Evolutionary conservation across 352 stramenopile species (phyloP), one percentile per base, ranked within the genome.

Genomic region (Hyaloperonospora brassicae): DNA sequence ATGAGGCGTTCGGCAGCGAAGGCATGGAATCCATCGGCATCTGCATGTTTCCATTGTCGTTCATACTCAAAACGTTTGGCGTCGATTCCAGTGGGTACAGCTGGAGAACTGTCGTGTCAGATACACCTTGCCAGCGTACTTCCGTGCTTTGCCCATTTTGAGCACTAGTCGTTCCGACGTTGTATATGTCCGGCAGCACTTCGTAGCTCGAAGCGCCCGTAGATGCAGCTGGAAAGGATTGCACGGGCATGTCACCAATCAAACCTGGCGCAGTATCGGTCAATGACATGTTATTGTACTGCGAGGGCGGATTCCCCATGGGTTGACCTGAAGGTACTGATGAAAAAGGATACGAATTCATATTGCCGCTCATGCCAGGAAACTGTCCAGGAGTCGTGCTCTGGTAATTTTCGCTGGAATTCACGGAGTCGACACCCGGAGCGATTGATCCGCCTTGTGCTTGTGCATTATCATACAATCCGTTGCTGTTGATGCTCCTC

Each of bases 331-430:
- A 61, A 39, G 57, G 42, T 34, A 49, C 34, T 27, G 68, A 43
- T 5, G 63, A 56, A 38, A 66, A 77, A 1, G 72, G 62, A 35
- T 73, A 73, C 39, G 57, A 51, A 52, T 56, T 61, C 38, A 77
- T 52, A 14, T 35, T 62, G 13, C 73, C 57, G 10, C 24, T 35
- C 47, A 70, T 65, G 13, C 21, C 36, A 39, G 53, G 48, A 17
- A 68, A 64, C 23, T 62, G 46, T 22, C 44, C 51, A 47, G 52
- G 24, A 22, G 30, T 31, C 42, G 45, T 6, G 14, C 31, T 52
- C 30, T 47, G 41, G 38, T 48, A 70, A 9, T 31, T 55, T 47
- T 36, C 61, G 17, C 46, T 38, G 31, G 35, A n/a, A 49, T 34
- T 59, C 34, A 47, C 45, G 17, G 36, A 47, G 24, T 11, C 51